Conservation (phyloP, 345 rosid genomes). For the Hibiscus syriacus region DNA sequence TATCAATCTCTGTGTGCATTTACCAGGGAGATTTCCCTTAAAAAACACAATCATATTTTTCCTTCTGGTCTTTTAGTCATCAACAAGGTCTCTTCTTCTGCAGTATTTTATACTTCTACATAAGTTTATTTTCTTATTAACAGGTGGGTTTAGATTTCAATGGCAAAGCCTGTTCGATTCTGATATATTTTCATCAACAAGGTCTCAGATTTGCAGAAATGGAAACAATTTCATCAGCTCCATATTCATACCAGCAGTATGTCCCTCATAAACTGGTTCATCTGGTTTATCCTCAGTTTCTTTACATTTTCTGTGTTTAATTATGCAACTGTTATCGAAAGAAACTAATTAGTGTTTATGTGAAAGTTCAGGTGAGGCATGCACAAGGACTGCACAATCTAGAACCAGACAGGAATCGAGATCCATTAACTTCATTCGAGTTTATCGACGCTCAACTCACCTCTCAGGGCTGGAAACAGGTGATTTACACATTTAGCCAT, state of each 20-base stretch:
- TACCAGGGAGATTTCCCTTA: too few species aligned
- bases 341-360: not conserved
- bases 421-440: conserved; percentile 41
- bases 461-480: conserved; percentile 84
- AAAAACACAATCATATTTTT: too few species aligned
- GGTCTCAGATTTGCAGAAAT: conserved; percentile 9
- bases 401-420: conserved; percentile 45
- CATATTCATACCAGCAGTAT: not conserved
- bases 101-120: too few species aligned
- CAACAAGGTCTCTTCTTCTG: too few species aligned
- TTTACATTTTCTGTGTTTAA: not conserved
- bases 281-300: conserved; percentile 15
- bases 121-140: too few species aligned
- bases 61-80: too few species aligned
- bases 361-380: conserved; percentile 57
- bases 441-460: conserved; percentile 69
- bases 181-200: too few species aligned
- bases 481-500: not conserved
- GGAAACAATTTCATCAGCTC: conserved; percentile 5
- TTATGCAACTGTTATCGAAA: too few species aligned
- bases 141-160: too few species aligned
- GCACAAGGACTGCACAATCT: conserved; percentile 87
- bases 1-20: too few species aligned
- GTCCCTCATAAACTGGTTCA: conserved; percentile 23
- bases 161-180: too few species aligned